A percentile compares a stretch with the other conserved stretches of the same genome.
phyloP scores from a whole-genome alignment of 2,329 filamentous ascomycete species.

The Echinosphaeria canescens region DNA sequence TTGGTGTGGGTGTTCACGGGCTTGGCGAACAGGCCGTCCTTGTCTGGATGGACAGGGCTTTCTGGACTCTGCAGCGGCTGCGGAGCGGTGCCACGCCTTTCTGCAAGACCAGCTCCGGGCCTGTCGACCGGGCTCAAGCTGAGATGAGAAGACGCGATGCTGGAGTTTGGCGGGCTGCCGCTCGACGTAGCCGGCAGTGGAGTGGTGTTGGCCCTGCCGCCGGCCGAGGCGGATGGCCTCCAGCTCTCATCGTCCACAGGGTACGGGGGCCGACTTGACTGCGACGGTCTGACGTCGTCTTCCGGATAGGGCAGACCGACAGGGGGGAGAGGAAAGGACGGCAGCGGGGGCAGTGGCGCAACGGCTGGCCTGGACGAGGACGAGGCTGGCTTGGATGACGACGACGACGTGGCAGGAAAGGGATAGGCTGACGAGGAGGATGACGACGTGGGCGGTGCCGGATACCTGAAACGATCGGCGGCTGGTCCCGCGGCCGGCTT shows the following conservation, averaged over 20 bases:
- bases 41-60: conserved; percentile 53
- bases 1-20: conserved; percentile 19
- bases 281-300: no score
- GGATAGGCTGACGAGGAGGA: conserved; percentile 14
- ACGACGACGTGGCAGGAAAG: no score
- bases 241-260: conserved; percentile 18
- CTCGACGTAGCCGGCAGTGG: conserved; percentile 11
- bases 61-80: conserved; percentile 70
- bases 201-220: conserved; percentile 12
- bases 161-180: conserved; percentile 15
- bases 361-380: conserved; percentile 2
- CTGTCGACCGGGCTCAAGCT: conserved; percentile 30
- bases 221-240: conserved; percentile 9
- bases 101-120: conserved; percentile 46
- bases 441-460: conserved; percentile 17
- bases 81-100: conserved; percentile 61
- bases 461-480: conserved; percentile 25
- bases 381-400: conserved; percentile 22
- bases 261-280: conserved; percentile 25
- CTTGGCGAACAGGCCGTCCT: conserved; percentile 61
- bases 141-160: conserved; percentile 30
- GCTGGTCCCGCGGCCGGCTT: conserved; percentile 18
- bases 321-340: conserved; percentile 37
- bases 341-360: conserved; percentile 8
- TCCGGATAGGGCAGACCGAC: conserved; percentile 58